Conservation (phyloP, 495 filamentous ascomycete species). For the Neurospora sp. region DNA sequence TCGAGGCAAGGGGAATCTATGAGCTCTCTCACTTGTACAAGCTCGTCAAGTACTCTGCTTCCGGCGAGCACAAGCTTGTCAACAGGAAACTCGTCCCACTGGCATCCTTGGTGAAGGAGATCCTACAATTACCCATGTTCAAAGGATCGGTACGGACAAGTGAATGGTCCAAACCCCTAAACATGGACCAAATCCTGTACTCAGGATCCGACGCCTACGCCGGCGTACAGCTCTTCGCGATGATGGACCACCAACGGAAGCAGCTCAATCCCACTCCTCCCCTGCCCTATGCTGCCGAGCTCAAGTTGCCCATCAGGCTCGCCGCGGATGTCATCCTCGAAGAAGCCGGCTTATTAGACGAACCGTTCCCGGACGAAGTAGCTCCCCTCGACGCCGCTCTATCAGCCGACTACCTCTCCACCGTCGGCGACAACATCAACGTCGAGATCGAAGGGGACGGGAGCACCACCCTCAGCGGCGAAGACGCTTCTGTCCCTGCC, state of each 20-base stretch:
- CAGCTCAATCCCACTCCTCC: slow-evolving; percentile 59
- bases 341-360: slow-evolving; percentile 18
- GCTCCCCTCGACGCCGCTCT: neutral
- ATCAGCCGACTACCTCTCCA: slow-evolving; percentile 10
- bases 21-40: slow-evolving; percentile 76
- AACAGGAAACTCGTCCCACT: slow-evolving; percentile 59
- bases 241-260: slow-evolving; percentile 55
- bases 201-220: slow-evolving; percentile 80
- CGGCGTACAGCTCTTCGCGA: slow-evolving; percentile 59
- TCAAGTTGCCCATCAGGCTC: slow-evolving; percentile 49
- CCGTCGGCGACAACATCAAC: slow-evolving; percentile 3
- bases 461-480: neutral
- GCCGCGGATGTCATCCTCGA: slow-evolving; percentile 25
- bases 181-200: slow-evolving; percentile 62
- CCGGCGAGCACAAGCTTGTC: slow-evolving; percentile 40
- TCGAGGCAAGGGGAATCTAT: slow-evolving; percentile 56
- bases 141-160: slow-evolving; percentile 65
- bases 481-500: neutral
- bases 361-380: slow-evolving; percentile 1
- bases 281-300: slow-evolving; percentile 55
- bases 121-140: slow-evolving; percentile 63
- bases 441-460: slow-evolving; percentile 8
- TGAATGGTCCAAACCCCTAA: slow-evolving; percentile 57
- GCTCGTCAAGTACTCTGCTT: slow-evolving; percentile 51
- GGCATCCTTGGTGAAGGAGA: slow-evolving; percentile 55